Conservation (phyloP, 148 eudicot species). For the Drosera capensis region DNA sequence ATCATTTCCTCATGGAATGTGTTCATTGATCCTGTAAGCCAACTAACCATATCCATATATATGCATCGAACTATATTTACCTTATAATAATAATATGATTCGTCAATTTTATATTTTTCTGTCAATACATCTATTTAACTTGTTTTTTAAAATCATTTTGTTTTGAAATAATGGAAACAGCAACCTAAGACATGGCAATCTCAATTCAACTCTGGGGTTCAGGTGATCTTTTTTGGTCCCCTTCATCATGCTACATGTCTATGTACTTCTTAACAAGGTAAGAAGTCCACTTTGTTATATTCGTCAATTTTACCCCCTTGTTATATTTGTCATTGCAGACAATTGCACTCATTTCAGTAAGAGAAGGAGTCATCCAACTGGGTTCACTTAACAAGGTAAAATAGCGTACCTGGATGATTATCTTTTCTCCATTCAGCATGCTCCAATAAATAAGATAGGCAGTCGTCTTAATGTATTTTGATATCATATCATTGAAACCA, state of each 20-base stretch:
- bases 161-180: too few species aligned
- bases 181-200: not conserved
- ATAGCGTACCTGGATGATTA: not conserved
- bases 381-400: not conserved
- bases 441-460: not conserved
- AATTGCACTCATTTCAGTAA: not conserved
- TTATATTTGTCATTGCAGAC: not conserved
- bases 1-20: not conserved
- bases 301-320: too few species aligned
- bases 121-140: too few species aligned
- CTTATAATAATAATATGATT: too few species aligned
- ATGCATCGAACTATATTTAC: too few species aligned
- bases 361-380: not conserved
- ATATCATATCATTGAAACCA: too few species aligned
- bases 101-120: too few species aligned
- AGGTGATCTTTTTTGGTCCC: not conserved
- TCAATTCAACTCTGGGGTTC: not conserved
- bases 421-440: not conserved
- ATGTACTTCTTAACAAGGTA: too few species aligned
- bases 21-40: not conserved
- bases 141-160: too few species aligned
- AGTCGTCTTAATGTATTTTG: too few species aligned
- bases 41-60: not conserved
- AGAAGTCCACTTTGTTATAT: too few species aligned
- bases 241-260: too few species aligned